Evolutionary conservation across 208 protist genomes (phyloP).

Genomic region (Spongospora subterranea): DNA sequence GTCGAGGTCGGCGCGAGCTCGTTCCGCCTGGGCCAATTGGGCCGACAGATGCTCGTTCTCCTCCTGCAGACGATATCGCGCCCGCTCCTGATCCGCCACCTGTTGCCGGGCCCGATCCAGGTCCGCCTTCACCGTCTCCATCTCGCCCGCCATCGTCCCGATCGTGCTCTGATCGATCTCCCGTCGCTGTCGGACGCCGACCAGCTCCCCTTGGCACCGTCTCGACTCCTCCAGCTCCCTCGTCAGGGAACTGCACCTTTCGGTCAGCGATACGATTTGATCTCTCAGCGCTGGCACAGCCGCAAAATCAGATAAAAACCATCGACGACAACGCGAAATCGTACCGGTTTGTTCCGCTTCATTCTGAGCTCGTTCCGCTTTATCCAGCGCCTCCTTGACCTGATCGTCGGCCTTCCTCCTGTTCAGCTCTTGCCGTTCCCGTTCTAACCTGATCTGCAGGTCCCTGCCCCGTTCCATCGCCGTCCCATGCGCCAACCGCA

Average conservation of each 20-base stretch:
- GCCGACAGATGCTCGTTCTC: not conserved
- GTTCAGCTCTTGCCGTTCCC: not conserved
- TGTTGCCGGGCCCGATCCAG: not conserved
- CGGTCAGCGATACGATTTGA: not conserved
- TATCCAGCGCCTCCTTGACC: constrained; percentile 13
- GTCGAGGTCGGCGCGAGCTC: not conserved
- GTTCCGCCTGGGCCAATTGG: not conserved
- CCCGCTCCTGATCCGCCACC: not conserved
- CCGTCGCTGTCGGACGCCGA: not conserved
- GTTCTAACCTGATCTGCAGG: not conserved
- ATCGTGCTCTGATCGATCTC: not conserved
- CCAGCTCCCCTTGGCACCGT: not conserved
- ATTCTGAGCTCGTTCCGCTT: not conserved
- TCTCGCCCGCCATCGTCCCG: not conserved
- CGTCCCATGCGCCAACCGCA: not conserved
- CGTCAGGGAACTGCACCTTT: not conserved
- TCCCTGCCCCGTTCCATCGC: not conserved
- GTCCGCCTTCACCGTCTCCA: not conserved
- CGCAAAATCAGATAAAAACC: no score
- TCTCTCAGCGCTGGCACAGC: no score
- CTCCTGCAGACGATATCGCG: not conserved
- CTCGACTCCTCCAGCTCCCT: not conserved
- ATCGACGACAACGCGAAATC: no score
- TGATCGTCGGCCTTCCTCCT: not conserved
- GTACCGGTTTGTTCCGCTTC: not conserved